A percentile compares a stretch with the other conserved stretches of the same genome.
These are phyloP conservation scores for Xylaria intraflava DNA, from an alignment of 495 filamentous ascomycete genomes.

Conservation along the genomic window DNA sequence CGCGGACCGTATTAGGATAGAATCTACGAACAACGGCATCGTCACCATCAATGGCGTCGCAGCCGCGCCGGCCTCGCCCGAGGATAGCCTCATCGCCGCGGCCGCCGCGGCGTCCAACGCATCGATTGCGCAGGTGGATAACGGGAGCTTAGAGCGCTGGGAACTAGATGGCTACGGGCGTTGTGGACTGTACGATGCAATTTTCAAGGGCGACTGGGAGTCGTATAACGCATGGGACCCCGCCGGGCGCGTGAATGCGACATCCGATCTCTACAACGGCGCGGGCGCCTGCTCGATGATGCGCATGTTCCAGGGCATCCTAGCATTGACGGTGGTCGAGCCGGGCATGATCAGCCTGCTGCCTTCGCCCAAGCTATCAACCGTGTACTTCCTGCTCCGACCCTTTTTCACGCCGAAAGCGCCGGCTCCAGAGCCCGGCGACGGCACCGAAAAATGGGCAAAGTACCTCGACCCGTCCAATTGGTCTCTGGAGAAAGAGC, in stretches of 20 bases:
- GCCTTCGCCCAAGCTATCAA: constrained; percentile 71
- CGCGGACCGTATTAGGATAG: constrained; percentile 78
- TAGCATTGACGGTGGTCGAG: constrained; percentile 71
- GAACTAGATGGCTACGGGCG: constrained; percentile 75
- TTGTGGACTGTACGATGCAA: constrained; percentile 62
- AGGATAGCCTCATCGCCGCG: constrained; percentile 40
- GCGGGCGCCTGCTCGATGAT: constrained; percentile 81
- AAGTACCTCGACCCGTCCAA: constrained; percentile 52
- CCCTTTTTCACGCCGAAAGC: constrained; percentile 69
- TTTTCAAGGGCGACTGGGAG: constrained; percentile 79
- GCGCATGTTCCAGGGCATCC: constrained; percentile 83
- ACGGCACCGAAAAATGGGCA: constrained; percentile 31
- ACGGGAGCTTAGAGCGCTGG: constrained; percentile 84
- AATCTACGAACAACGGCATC: constrained; percentile 36
- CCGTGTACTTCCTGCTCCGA: constrained; percentile 79
- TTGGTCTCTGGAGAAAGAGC: constrained; percentile 46
- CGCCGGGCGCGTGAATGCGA: constrained; percentile 62
- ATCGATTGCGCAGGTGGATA: constrained; percentile 69
- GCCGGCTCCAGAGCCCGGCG: constrained; percentile 30
- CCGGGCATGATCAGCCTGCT: constrained; percentile 82
- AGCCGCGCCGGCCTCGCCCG: constrained; percentile 18
- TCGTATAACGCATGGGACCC: constrained; percentile 81
- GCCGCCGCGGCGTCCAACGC: constrained; percentile 38
- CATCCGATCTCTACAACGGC: constrained; percentile 79
- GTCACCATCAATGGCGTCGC: constrained; percentile 28